Evolutionary conservation across 2,329 filamentous ascomycete species (phyloP), one percentile per base, ranked within the genome.

Genomic region (Harringtonia aguacate): DNA sequence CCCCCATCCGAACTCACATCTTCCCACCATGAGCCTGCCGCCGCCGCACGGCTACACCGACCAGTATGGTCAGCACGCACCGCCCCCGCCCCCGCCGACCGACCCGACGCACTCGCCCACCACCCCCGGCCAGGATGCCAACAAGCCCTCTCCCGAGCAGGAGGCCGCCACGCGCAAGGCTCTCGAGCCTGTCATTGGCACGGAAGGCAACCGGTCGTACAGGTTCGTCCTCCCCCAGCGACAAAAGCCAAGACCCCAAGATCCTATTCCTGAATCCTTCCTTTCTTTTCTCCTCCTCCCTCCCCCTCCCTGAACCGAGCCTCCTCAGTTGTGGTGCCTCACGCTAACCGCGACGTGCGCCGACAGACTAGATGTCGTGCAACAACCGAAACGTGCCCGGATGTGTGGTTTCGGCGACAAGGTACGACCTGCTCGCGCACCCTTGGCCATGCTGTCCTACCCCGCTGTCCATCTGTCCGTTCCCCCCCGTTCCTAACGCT

Each of bases 341-440:
- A 44, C 31, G 18, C 46, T 46, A 45, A 46, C 18, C 5, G 37
- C 17, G 33, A 36, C 39, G 35, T n/a, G 22, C 17, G 4, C 43
- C 43, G 39, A 48, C 52, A 84, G 80, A 49, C 73, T 95, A 41
- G 70, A 81, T 52, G 86, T 95, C 48, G 80, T 86, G 52, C 92
- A 98, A 67, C 88, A 97, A 62, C 92, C 92, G 41, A 75, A 86
- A 55, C 80, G 92, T 55, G 92, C 92, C 52, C 85, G 92, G 49
- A 97, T 97, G 92, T 98, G 92, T 67, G 92, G 92, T 8, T 98
- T 97, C 66, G 92, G 92, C 50, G 92, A 98, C 69, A 98, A 97
- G 75, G 86, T 92, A 66, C 36, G 27, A 28, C 18, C 36, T 30
- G 24, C 24, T 15, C 30, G 13, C 45, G 46, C 43, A 30, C 37